These are phyloP conservation scores for Cynara cardunculus DNA, from an alignment of 129 eudicot genomes.

Conservation along the genomic window DNA sequence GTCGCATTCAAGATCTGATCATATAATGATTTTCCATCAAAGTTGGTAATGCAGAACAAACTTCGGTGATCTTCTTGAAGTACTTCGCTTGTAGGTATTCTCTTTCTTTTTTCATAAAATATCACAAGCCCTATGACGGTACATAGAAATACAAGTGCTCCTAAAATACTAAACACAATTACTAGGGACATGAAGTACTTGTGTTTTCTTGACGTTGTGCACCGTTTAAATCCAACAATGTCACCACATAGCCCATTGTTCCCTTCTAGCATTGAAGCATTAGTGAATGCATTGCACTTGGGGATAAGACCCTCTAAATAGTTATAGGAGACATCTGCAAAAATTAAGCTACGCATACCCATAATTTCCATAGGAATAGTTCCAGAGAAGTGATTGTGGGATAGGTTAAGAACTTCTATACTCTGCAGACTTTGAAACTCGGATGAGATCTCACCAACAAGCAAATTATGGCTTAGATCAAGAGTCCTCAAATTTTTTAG, in stretches of 20 bases:
- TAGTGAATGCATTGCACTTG: conserved; percentile 10
- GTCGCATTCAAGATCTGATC: conserved; percentile 16
- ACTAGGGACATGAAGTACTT: neutral
- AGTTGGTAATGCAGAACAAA: conserved; percentile 16
- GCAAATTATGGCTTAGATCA: conserved; percentile 28
- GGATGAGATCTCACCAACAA: conserved; percentile 27
- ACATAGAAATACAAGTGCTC: neutral
- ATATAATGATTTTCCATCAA: conserved; percentile 20
- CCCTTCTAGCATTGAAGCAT: conserved; percentile 21
- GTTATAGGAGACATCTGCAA: conserved; percentile 24
- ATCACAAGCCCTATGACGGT: neutral
- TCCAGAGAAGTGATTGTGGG: conserved; percentile 34
- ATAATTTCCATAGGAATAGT: conserved; percentile 17
- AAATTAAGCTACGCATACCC: neutral
- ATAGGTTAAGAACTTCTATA: conserved; percentile 14
- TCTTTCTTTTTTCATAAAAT: neutral
- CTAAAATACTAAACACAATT: neutral
- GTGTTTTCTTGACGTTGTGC: neutral
- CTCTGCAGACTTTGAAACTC: conserved; percentile 3
- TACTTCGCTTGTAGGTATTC: neutral
- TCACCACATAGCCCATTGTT: conserved; percentile 35
- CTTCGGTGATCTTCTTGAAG: neutral
- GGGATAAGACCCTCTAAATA: conserved; percentile 33
- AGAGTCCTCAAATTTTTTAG: neutral
- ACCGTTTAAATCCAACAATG: conserved; percentile 14